A percentile compares a stretch with the other conserved stretches of the same genome.
Evolutionary conservation across 2,329 filamentous ascomycete species (phyloP).

Genomic region (Neodidymelliopsis sp.): DNA sequence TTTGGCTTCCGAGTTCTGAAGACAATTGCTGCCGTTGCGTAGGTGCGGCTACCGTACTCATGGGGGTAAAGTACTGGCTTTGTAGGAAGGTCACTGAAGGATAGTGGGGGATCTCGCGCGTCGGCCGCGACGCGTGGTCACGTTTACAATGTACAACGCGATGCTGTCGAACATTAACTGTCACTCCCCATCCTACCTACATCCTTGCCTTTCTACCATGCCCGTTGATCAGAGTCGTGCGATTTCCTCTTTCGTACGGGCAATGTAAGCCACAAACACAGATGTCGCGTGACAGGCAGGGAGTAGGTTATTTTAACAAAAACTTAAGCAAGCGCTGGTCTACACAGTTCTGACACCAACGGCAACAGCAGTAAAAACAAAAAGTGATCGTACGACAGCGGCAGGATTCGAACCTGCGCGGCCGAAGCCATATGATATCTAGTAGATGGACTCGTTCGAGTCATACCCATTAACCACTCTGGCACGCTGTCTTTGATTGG

Average conservation of each 20-base stretch:
- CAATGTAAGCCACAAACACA: too few relatives aligned
- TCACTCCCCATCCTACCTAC: too few relatives aligned
- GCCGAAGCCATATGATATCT: conserved; percentile 40
- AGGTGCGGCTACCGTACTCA: conserved; percentile 2
- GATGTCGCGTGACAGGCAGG: too few relatives aligned
- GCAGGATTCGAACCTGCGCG: conserved; percentile 34
- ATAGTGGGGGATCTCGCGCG: conserved; percentile 1
- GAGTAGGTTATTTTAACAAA: too few relatives aligned
- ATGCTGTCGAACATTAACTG: too few relatives aligned
- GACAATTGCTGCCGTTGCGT: background rate
- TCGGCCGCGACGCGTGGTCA: conserved; percentile 18
- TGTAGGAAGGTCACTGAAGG: too few relatives aligned
- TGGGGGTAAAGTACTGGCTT: background rate
- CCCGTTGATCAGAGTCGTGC: too few relatives aligned
- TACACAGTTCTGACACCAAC: too few relatives aligned
- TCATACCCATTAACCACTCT: conserved; percentile 36
- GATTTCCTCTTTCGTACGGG: too few relatives aligned
- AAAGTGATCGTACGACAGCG: conserved; percentile 18
- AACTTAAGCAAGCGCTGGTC: too few relatives aligned
- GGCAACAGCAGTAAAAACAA: background rate
- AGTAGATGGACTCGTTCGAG: conserved; percentile 29
- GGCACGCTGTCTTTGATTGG: conserved; percentile 21
- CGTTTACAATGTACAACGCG: too few relatives aligned
- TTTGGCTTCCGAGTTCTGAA: background rate
- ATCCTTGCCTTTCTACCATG: too few relatives aligned